A percentile compares a stretch with the other conserved stretches of the same genome.
Conservation (phyloP, 495 filamentous ascomycete genomes). For the Baudoinia panamericana region DNA sequence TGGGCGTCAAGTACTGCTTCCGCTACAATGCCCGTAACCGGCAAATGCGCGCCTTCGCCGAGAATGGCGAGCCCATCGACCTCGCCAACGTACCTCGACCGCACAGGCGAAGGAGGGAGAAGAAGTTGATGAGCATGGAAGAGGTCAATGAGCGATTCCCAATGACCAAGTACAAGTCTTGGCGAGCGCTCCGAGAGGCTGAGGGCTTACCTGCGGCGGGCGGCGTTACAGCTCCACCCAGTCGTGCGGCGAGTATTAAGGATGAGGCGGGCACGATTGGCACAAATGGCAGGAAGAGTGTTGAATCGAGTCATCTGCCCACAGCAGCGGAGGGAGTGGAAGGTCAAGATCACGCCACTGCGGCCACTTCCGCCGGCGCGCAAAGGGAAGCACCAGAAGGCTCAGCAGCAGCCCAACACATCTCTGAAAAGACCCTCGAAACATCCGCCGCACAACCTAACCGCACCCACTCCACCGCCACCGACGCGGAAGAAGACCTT, state of each 20-base stretch:
- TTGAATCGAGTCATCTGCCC: constrained; percentile 21
- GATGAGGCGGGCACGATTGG: constrained; percentile 39
- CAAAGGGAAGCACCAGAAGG: constrained; percentile 7
- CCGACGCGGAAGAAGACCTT: constrained; percentile 46
- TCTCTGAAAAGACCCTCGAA: constrained; percentile 8
- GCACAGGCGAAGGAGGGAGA: constrained; percentile 77
- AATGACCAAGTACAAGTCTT: constrained; percentile 87
- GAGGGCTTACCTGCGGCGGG: constrained; percentile 75
- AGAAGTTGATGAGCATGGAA: constrained; percentile 97
- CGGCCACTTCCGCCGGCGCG: constrained; percentile 7
- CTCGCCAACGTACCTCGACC: constrained; percentile 56
- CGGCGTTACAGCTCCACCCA: constrained; percentile 66
- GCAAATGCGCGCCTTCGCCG: constrained; percentile 52
- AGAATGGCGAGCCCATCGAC: constrained; percentile 81
- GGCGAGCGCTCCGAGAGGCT: constrained; percentile 69
- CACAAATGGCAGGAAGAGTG: constrained; percentile 26
- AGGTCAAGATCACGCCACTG: constrained; percentile 19
- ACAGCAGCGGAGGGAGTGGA: constrained; percentile 21
- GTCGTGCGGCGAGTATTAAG: constrained; percentile 48
- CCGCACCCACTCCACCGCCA: constrained; percentile 1
- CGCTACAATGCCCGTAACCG: constrained; percentile 93
- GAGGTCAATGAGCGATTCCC: constrained; percentile 97
- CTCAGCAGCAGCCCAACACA: constrained; percentile 6
- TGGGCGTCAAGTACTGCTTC: constrained; percentile 98
- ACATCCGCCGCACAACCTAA: constrained; percentile 15